Percentiles rank a stretch among this genome's conserved stretches.
phyloP scores from a whole-genome alignment of 495 filamentous ascomycete species.

The Glutinoglossum americanum region DNA sequence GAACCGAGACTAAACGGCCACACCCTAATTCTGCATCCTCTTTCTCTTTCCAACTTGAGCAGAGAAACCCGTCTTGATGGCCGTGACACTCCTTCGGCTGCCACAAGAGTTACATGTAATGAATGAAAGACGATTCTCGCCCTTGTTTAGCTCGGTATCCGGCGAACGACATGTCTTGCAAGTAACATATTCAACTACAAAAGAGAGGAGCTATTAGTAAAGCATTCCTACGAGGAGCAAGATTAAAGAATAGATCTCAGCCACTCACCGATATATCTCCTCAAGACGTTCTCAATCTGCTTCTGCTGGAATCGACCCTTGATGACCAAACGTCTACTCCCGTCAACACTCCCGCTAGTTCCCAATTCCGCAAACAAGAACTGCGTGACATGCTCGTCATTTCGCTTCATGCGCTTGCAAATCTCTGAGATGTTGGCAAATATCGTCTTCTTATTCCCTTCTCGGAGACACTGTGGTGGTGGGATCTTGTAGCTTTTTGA shows the following conservation, averaged over 20 bases:
- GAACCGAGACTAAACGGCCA: too few relatives aligned
- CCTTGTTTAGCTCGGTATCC: constrained; percentile 92
- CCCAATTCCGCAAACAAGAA: constrained; percentile 97
- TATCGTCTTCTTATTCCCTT: constrained; percentile 99
- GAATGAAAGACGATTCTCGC: constrained; percentile 87
- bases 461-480: constrained; percentile 93
- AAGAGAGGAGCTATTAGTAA: background rate
- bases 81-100: constrained; percentile 72
- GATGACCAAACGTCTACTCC: constrained; percentile 81
- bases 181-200: constrained; percentile 81
- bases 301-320: constrained; percentile 98
- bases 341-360: constrained; percentile 86
- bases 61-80: constrained; percentile 99
- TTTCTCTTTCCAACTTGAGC: constrained; percentile 93
- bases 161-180: constrained; percentile 93
- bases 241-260: too few relatives aligned
- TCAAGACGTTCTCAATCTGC: constrained; percentile 85
- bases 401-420: constrained; percentile 86
- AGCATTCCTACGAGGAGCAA: background rate
- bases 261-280: constrained; percentile 79
- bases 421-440: constrained; percentile 95
- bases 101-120: constrained; percentile 77
- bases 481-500: constrained; percentile 95
- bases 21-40: constrained; percentile 24
- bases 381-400: constrained; percentile 87